Evolutionary conservation across 768 basidiomycete species (phyloP), one percentile per base, ranked within the genome.

Genomic region (Suillus sp.): DNA sequence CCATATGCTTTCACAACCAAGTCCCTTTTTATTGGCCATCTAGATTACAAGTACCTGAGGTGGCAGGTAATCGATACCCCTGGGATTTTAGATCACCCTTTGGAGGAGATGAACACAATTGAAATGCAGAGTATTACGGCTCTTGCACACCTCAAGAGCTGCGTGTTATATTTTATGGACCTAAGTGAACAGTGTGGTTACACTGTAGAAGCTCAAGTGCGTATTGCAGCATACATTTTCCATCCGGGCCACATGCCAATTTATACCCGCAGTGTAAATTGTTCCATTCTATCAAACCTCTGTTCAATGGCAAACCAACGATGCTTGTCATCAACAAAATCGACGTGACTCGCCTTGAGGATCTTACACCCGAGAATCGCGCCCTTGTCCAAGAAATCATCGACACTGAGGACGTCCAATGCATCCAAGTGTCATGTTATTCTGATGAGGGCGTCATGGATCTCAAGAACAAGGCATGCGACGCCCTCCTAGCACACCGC

Each of bases 11-110:
- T 99, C 81, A 99, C 97, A 53, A 99, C 97, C 35, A 99, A 98
- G 78, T 95, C 93, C 0, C 90, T 99, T 59, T 99, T 99, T 74
- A 93, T 99, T 70, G 97, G 97, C 1, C 97, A 99, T 78, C 83
- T 99, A 74, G 97, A 99, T 77, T 98, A 99, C 83, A 96, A 95
- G 73, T 99, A 99, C 80, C 84, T 99, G 69, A 89, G 97, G 65
- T 99, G 97, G 97, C 97, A 99, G 77, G 96, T 99, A 58, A 98
- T 99, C 71, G 97, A 99, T 82, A 99, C 97, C 45, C 97, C 97
- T 2, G 97, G 97, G 64, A 90, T 99, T 64, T 84, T 99, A 68
- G 97, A 99, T 74, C 97, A 99, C 76, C 96, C 96, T 2, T 83
- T 99, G 37, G 96, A 99, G 78, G 97, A 99, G 59, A 99, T 99